Evolutionary conservation across 2,329 filamentous ascomycete species (phyloP), one percentile per base, ranked within the genome.

Genomic region (Reticulascus tulasneorum): DNA sequence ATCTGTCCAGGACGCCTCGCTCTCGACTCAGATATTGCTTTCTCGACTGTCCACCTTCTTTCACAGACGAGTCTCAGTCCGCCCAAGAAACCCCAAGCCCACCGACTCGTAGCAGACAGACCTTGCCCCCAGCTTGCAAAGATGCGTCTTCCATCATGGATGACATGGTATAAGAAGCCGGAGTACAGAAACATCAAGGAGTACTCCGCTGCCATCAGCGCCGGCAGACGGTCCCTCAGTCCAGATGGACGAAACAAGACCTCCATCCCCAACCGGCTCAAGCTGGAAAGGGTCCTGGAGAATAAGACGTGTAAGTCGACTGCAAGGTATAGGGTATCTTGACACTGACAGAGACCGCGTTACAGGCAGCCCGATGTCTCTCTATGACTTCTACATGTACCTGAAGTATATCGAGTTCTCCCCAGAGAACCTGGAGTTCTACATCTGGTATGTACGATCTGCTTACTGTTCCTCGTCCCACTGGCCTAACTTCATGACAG

Each of bases 311-410:
- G 67, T 64, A 47, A 26, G 31, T 29, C 24, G 6, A 8, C 35
- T n/a, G 5, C 8, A 12, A 9, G 12, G 7, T 2, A 18, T 9
- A 10, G 16, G 12, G 16, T 39, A 37, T 23, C 23, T 40, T 40
- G 27, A 38, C 29, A 9, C 25, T 9, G 6, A 7, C 16, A 32
- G 20, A 10, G 5, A 7, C 6, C 7, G 5, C 3, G 23, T 21
- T 16, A 5, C 30, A 67, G 63, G 64, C 44, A 67, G 63, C 33
- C 67, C 67, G 5, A 69, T 71, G 66, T 69, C 64, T 0, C 48
- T 71, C 9, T 68, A 69, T 39, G 67, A 71, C 51, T 71, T 71
- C 33, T 70, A 69, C 51, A 68, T 71, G 64, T 71, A 70, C 39
- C 54, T 71, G 31, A 69, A 69, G 49, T 62, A 71, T 45, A 68